Percentiles rank a stretch among this genome's conserved stretches.
phyloP scores from a whole-genome alignment of 1,139 yeast genomes.

The Hemisphaericaspora xylofermentans region DNA sequence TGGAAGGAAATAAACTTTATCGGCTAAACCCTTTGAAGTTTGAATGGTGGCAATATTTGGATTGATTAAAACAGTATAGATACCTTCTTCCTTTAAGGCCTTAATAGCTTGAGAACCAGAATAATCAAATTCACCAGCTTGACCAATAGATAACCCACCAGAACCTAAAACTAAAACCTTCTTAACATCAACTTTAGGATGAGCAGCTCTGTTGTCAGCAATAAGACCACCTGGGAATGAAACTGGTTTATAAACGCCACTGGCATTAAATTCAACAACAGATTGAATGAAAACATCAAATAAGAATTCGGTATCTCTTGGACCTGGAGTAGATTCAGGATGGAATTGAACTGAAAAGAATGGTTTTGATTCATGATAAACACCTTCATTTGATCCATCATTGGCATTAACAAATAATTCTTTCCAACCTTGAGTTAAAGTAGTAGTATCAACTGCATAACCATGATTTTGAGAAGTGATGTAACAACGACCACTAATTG shows the following conservation, averaged over 20 bases:
- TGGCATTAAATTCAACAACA: conserved; percentile 59
- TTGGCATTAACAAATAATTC: conserved; percentile 94
- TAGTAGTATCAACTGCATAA: conserved; percentile 84
- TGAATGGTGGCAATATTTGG: conserved; percentile 99
- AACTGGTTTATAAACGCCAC: conserved; percentile 66
- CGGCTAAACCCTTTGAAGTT: conserved; percentile 97
- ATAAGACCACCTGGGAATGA: conserved; percentile 86
- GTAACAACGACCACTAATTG: conserved; percentile 93
- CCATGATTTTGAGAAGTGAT: conserved; percentile 99
- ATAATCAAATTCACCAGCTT: conserved; percentile 99
- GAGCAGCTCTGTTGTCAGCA: conserved; percentile 70
- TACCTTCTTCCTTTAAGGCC: conserved; percentile 97
- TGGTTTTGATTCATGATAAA: conserved; percentile 84
- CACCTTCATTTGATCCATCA: conserved; percentile 98
- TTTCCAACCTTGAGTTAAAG: conserved; percentile 82
- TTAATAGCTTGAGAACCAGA: conserved; percentile 94
- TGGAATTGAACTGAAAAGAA: conserved; percentile 99
- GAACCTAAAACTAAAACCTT: conserved; percentile 96
- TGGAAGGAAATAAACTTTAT: conserved; percentile 94
- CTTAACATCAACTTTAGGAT: conserved; percentile 65
- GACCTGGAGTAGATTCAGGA: conserved; percentile 99
- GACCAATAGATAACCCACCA: conserved; percentile 98
- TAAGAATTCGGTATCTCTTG: conserved; percentile 96
- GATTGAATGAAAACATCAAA: conserved; percentile 90
- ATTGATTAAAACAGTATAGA: conserved; percentile 89